Evolutionary conservation across 306 rosid species (phyloP).

Genomic region (Gastrolobium villosum): DNA sequence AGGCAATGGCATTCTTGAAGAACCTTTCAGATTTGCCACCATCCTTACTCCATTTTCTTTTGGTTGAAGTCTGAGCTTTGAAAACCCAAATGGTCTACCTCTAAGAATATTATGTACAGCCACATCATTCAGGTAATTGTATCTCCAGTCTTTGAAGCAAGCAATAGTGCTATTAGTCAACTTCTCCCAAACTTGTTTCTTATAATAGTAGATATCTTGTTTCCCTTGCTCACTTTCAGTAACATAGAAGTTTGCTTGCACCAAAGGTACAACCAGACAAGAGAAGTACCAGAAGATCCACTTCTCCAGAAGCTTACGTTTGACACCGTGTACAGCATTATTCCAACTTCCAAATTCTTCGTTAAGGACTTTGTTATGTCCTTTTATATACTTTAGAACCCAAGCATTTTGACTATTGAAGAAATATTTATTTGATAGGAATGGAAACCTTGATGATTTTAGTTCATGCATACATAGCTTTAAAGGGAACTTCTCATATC

Average conservation of each 20-base stretch:
- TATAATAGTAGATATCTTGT: slow-evolving; percentile 76
- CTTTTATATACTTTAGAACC: slow-evolving; percentile 44
- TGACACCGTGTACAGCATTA: slow-evolving; percentile 54
- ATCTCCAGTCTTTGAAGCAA: slow-evolving; percentile 66
- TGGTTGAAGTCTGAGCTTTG: slow-evolving; percentile 87
- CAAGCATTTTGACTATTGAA: slow-evolving; percentile 48
- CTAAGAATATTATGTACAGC: slow-evolving; percentile 68
- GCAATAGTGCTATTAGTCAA: slow-evolving; percentile 59
- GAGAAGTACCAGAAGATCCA: slow-evolving; percentile 94
- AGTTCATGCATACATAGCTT: slow-evolving; percentile 75
- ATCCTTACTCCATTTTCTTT: slow-evolving; percentile 84
- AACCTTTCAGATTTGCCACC: slow-evolving; percentile 84
- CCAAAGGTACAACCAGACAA: slow-evolving; percentile 73
- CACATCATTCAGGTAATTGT: slow-evolving; percentile 63
- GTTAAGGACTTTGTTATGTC: slow-evolving; percentile 40
- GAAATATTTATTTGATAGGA: slow-evolving; percentile 61
- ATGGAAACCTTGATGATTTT: slow-evolving; percentile 73
- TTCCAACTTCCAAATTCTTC: slow-evolving; percentile 51
- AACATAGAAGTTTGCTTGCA: slow-evolving; percentile 88
- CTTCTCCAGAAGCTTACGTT: slow-evolving; percentile 69
- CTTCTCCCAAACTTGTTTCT: slow-evolving; percentile 82
- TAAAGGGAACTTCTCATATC: slow-evolving; percentile 78
- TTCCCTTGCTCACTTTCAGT: slow-evolving; percentile 84
- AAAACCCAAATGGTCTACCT: slow-evolving; percentile 85
- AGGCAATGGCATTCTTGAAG: slow-evolving; percentile 65